Conservation (phyloP, 768 basidiomycete species). For the Calvatia gigantea region DNA sequence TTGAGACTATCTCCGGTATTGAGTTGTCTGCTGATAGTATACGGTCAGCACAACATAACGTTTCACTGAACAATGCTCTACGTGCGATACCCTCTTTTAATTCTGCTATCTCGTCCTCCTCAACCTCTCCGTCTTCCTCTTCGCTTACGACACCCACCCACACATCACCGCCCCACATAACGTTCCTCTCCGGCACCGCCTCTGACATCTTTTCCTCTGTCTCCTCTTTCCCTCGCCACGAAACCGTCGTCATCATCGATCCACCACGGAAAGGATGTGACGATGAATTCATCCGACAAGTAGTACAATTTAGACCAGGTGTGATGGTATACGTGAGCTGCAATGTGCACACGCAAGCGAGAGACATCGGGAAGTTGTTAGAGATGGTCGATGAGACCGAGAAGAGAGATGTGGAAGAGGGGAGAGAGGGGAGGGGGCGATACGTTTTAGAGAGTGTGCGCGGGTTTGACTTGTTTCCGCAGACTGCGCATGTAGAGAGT, state of each 20-base stretch:
- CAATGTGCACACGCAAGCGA: slow-evolving; percentile 90
- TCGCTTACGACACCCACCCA: background rate
- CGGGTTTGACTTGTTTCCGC: slow-evolving; percentile 94
- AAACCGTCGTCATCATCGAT: slow-evolving; percentile 77
- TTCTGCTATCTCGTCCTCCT: background rate
- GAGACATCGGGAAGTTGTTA: slow-evolving; percentile 63
- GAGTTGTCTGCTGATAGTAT: slow-evolving; percentile 79
- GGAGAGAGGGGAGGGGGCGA: slow-evolving; percentile 33
- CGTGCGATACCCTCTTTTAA: slow-evolving; percentile 1
- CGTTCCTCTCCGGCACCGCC: slow-evolving; percentile 81
- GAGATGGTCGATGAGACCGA: slow-evolving; percentile 53
- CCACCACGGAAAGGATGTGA: slow-evolving; percentile 97
- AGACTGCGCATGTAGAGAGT: slow-evolving; percentile 92
- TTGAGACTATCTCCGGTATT: slow-evolving; percentile 79
- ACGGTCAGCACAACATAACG: slow-evolving; percentile 63
- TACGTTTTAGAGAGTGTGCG: slow-evolving; percentile 82
- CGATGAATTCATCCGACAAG: slow-evolving; percentile 69
- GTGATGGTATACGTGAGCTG: slow-evolving; percentile 90
- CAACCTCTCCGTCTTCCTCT: background rate
- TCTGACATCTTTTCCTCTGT: slow-evolving; percentile 78
- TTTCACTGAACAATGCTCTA: slow-evolving; percentile 45
- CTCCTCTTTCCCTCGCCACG: slow-evolving; percentile 51
- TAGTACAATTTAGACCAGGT: slow-evolving; percentile 62
- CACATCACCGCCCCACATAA: slow-evolving; percentile 49
- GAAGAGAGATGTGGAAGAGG: slow-evolving; percentile 32